phyloP scores from a whole-genome alignment of 306 rosid genomes.

The Begonia fuchsioides region DNA sequence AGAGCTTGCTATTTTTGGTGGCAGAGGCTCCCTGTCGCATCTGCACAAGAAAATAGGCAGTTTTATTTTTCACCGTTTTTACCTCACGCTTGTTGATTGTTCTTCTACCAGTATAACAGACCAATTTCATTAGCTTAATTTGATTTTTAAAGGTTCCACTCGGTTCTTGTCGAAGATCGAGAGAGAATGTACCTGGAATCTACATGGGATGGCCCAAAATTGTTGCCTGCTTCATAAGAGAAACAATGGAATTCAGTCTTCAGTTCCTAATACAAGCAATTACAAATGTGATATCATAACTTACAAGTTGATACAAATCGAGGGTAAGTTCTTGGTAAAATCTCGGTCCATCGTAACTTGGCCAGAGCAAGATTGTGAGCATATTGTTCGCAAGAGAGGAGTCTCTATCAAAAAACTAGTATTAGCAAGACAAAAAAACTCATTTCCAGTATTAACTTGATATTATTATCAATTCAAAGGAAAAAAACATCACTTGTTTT shows the following conservation, averaged over 20 bases:
- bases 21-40: too few relatives aligned
- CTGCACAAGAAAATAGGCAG: too few relatives aligned
- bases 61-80: too few relatives aligned
- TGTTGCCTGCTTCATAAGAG: constrained; percentile 8
- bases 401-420: constrained; percentile 25
- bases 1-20: too few relatives aligned
- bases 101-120: not conserved
- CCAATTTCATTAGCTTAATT: not conserved
- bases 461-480: not conserved
- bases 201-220: constrained; percentile 18
- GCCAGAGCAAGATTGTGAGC: constrained; percentile 43
- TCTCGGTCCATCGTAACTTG: constrained; percentile 40
- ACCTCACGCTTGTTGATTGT: constrained; percentile 3
- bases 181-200: constrained; percentile 16
- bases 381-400: constrained; percentile 49
- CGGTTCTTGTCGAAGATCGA: not conserved
- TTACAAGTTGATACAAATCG: constrained; percentile 44
- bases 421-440: not conserved
- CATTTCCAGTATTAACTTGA: not conserved
- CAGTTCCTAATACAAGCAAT: constrained; percentile 5
- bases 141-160: not conserved
- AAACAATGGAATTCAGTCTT: not conserved
- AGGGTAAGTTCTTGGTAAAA: constrained; percentile 32
- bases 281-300: constrained; percentile 5
- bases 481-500: constrained; percentile 38